These are phyloP conservation scores for Panellus pusillus DNA, from an alignment of 768 basidiomycete species.

Conservation along the genomic window DNA sequence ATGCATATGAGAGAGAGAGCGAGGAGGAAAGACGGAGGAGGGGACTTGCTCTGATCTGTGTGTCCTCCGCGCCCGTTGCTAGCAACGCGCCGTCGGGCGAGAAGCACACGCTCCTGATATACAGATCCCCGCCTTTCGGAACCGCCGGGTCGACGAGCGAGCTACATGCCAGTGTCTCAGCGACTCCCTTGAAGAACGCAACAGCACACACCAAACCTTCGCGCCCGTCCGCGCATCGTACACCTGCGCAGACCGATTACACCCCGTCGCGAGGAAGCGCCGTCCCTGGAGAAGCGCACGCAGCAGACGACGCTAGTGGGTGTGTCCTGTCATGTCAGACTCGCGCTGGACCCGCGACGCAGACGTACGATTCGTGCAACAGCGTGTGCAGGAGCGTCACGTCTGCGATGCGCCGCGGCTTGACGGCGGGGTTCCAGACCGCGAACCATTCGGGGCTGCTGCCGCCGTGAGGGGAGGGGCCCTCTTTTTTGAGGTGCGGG, in stretches of 20 bases:
- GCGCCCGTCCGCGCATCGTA: conserved; percentile 76
- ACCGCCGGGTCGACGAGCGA: conserved; percentile 23
- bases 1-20: not conserved
- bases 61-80: conserved; percentile 82
- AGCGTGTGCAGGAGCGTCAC: conserved; percentile 68
- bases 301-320: conserved; percentile 55
- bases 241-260: conserved; percentile 80
- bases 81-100: conserved; percentile 80
- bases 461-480: conserved; percentile 30
- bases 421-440: conserved; percentile 57
- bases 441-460: conserved; percentile 63
- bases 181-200: conserved; percentile 57
- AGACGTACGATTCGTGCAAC: conserved; percentile 64
- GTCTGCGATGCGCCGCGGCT: conserved; percentile 61
- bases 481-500: conserved; percentile 49
- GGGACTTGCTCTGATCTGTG: conserved; percentile 65
- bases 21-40: conserved; percentile 26
- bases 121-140: conserved; percentile 38
- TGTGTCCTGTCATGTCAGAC: not conserved
- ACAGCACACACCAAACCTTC: conserved; percentile 60
- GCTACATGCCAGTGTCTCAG: conserved; percentile 31
- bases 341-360: not conserved
- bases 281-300: conserved; percentile 79
- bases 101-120: conserved; percentile 79
- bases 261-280: conserved; percentile 76